A percentile compares a stretch with the other conserved stretches of the same genome.
Conservation (phyloP, 2,329 filamentous ascomycete genomes). For the Arachnomyces sp. region DNA sequence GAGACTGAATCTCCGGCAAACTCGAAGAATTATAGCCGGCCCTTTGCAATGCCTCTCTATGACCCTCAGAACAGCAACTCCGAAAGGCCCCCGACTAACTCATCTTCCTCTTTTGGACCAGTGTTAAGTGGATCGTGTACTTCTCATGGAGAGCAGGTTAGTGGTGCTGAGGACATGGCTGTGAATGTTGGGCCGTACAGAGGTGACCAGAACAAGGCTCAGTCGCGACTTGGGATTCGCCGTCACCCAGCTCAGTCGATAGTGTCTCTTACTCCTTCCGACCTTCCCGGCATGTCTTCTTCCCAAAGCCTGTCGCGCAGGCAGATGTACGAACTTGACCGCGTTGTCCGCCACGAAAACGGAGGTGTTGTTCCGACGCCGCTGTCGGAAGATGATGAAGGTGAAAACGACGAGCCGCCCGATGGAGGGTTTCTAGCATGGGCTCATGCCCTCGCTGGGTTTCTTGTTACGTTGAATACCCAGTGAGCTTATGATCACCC, state of each 20-base stretch:
- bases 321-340: constrained; percentile 9
- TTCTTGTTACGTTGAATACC: constrained; percentile 23
- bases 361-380: not conserved
- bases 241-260: not conserved
- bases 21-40: constrained; percentile 6
- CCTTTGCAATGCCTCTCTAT: constrained; percentile 2
- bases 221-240: constrained; percentile 1
- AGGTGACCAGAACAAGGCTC: not conserved
- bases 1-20: not conserved
- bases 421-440: constrained; percentile 26
- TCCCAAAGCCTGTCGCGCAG: constrained; percentile 7
- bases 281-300: constrained; percentile 4
- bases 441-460: constrained; percentile 21
- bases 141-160: not conserved
- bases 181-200: not conserved
- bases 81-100: not conserved
- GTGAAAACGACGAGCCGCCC: constrained; percentile 14
- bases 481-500: constrained; percentile 17
- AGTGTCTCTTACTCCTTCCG: constrained; percentile 8
- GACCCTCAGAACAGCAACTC: not conserved
- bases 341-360: constrained; percentile 1
- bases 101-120: no score
- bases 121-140: no score
- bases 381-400: constrained; percentile 1
- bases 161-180: not conserved